phyloP scores from a whole-genome alignment of 2,329 filamentous ascomycete genomes.

The Chalara sp. region DNA sequence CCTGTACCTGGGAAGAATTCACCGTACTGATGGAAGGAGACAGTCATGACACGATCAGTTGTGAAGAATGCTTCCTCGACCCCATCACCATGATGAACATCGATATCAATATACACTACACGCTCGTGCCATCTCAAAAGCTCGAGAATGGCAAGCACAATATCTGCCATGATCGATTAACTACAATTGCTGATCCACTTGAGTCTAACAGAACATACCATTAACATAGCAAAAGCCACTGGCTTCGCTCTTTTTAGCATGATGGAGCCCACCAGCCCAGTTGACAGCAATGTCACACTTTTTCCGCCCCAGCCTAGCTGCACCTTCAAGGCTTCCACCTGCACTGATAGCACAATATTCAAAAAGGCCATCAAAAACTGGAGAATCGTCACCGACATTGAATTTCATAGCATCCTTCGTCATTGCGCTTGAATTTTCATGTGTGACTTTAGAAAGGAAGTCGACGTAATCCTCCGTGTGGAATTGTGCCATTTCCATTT shows the following conservation, averaged over 20 bases:
- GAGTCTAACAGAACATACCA: neutral
- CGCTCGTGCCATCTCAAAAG: neutral
- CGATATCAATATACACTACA: neutral
- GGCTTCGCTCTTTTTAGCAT: neutral
- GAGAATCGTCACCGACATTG: neutral
- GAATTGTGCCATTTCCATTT: neutral
- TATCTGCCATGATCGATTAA: neutral
- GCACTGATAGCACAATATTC: neutral
- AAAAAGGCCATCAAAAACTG: neutral
- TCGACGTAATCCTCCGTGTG: neutral
- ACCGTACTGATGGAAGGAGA: neutral
- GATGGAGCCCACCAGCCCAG: neutral
- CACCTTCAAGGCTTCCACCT: neutral
- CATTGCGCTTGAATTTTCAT: neutral
- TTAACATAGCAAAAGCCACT: conserved; percentile 1
- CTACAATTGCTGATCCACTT: neutral
- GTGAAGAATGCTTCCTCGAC: neutral
- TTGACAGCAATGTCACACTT: conserved; percentile 1
- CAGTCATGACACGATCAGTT: neutral
- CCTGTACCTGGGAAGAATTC: conserved; percentile 1
- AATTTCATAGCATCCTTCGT: neutral
- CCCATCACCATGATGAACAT: neutral
- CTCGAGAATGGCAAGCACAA: neutral
- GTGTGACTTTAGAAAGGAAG: neutral
- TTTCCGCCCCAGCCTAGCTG: neutral